A percentile compares a stretch with the other conserved stretches of the same genome.
These are phyloP conservation scores for Skeletonema potamos DNA, from an alignment of 108 stramenopile genomes.

Conservation along the genomic window DNA sequence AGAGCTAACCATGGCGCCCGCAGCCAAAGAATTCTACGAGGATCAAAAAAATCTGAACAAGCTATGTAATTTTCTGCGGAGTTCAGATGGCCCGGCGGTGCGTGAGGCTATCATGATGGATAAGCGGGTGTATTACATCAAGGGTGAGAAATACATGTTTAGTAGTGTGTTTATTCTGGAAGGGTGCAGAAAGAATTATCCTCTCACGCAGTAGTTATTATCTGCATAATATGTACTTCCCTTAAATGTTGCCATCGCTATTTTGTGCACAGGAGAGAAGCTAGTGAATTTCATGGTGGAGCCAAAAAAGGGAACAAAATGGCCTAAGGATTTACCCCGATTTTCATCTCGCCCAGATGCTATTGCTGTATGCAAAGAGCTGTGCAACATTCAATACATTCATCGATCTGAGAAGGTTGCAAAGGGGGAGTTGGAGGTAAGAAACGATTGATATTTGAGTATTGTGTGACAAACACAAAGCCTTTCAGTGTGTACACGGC, in stretches of 20 bases:
- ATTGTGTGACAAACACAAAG: no score
- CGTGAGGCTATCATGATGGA: constrained; percentile 93
- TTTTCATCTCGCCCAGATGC: constrained; percentile 83
- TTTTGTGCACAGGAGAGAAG: constrained; percentile 80
- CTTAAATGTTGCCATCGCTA: background rate
- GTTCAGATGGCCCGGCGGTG: constrained; percentile 76
- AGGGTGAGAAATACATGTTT: no score
- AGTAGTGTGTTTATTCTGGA: background rate
- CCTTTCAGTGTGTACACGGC: constrained; percentile 18
- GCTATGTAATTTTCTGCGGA: constrained; percentile 84
- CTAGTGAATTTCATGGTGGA: constrained; percentile 92
- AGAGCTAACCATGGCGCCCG: constrained; percentile 10
- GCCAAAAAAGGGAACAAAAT: constrained; percentile 89
- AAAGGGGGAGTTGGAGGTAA: constrained; percentile 87
- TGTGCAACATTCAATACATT: constrained; percentile 85
- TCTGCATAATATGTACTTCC: background rate
- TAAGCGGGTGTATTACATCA: constrained; percentile 96
- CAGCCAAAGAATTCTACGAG: constrained; percentile 68
- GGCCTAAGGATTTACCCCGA: constrained; percentile 86
- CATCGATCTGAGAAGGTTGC: constrained; percentile 92
- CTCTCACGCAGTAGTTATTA: background rate
- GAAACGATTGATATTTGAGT: constrained; percentile 2
- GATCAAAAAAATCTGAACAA: constrained; percentile 79
- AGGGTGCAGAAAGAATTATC: constrained; percentile 6
- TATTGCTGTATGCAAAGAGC: constrained; percentile 83